Base-by-base conservation (phyloP, 495 filamentous ascomycete genomes). In the Trichoderma erinaceum region DNA sequence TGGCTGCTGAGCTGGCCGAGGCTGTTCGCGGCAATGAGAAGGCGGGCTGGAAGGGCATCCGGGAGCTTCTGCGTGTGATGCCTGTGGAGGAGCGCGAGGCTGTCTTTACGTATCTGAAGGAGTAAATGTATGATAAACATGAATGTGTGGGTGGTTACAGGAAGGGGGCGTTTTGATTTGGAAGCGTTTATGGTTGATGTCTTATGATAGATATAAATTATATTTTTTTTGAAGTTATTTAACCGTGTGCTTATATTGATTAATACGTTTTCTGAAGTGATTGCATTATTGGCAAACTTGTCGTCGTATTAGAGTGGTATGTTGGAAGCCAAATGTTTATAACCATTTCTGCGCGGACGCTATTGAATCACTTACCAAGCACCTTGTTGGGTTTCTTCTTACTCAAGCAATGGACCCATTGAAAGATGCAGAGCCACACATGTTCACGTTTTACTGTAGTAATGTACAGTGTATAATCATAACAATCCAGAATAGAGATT, bases 51-150 rank as follows among this genome's bases (percentile, higher is more conserved):
- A 92, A 90, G 85, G 95, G 95, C 73, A 85, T 99, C 15, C 88
- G 91, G 76, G 88, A 93, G 70, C 86, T 95, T 71, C 79, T 99
- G 69, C 86, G 86, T 67, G 92, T 92, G 80, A 84, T 99, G 80
- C 90, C 92, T 25, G 88, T 93, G 64, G 86, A 85, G 67, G 94
- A 99, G 81, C 87, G 91, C 71, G 94, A 98, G 78, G 87, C 89
- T 78, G 84, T 94, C 5, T 78, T 98, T 64, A 92, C 89, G 81
- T 91, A 84, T 73, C 80, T 95, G 15, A 74, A 79, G 68, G 76
- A 76, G 68, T 68, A 64, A 38, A 61, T 23, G 63, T 11, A 44
- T 43, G 12, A 15, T 61, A 61, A 29, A 29, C 50, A 16, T 64
- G 32, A 4, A 41, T 5, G 3, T 10, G 12, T 61, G 27, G 13